Conservation (phyloP, 441 rosid species). For the Populus trichocarpa region DNA sequence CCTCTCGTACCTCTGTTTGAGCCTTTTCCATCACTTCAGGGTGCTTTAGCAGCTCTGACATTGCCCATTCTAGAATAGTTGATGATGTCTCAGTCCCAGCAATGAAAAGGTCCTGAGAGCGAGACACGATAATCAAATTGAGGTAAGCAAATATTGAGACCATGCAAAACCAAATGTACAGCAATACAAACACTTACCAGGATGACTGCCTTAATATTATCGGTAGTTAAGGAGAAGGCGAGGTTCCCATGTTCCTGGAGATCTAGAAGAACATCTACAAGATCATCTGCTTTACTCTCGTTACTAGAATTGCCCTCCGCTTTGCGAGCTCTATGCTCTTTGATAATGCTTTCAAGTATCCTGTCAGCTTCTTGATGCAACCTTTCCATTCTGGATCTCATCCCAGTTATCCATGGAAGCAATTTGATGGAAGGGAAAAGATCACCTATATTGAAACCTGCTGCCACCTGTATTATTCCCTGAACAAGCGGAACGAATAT, state of each 20-base stretch:
- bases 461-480: conserved; percentile 6
- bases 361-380: conserved; percentile 14
- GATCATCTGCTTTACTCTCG: conserved; percentile 7
- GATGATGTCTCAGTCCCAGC: conserved; percentile 14
- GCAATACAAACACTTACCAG: conserved; percentile 9
- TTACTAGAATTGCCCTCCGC: background rate
- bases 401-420: conserved; percentile 23
- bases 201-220: conserved; percentile 24
- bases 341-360: conserved; percentile 24
- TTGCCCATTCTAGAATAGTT: conserved; percentile 47
- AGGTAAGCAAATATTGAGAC: background rate
- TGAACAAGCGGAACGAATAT: conserved; percentile 12
- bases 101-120: conserved; percentile 32
- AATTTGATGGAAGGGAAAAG: conserved; percentile 27
- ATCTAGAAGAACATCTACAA: conserved; percentile 27
- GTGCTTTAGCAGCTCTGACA: conserved; percentile 43
- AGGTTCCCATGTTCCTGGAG: conserved; percentile 9
- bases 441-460: conserved; percentile 26
- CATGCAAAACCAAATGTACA: no score
- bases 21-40: conserved; percentile 8
- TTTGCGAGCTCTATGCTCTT: conserved; percentile 15
- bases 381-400: conserved; percentile 5
- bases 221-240: conserved; percentile 5
- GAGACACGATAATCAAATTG: background rate
- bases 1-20: conserved; percentile 38